Conservation (phyloP, 306 rosid genomes). For the Vicia sativa region DNA sequence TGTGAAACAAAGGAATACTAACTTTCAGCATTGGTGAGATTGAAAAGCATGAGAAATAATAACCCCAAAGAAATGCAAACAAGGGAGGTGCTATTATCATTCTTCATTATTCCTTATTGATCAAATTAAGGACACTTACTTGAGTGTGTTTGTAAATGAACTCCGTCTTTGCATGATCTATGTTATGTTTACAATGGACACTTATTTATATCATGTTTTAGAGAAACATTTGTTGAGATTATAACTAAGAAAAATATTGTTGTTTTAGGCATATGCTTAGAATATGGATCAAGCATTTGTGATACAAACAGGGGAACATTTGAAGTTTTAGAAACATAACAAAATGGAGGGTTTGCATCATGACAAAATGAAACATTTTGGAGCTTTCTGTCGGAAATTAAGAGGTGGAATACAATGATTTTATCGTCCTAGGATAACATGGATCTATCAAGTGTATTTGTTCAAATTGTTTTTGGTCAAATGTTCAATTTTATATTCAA, state of each 20-base stretch:
- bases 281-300: constrained; percentile 42
- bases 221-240: constrained; percentile 29
- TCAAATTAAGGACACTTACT: constrained; percentile 20
- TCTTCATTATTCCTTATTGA: constrained; percentile 42
- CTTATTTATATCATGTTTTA: constrained; percentile 25
- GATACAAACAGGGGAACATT: constrained; percentile 43
- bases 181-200: constrained; percentile 4
- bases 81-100: constrained; percentile 19
- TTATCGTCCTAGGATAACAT: neutral
- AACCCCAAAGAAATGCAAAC: constrained; percentile 48
- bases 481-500: too few relatives aligned
- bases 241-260: constrained; percentile 38
- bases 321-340: neutral
- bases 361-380: constrained; percentile 44
- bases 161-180: constrained; percentile 21
- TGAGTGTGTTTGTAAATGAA: neutral
- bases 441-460: neutral
- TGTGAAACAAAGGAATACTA: neutral
- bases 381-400: constrained; percentile 45
- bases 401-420: constrained; percentile 42
- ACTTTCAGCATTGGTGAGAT: constrained; percentile 51
- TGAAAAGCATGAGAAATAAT: constrained; percentile 45
- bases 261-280: constrained; percentile 50
- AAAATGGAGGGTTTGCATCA: constrained; percentile 6
- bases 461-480: too few relatives aligned